Evolutionary conservation across 2,329 filamentous ascomycete genomes (phyloP).

Genomic region (Pleoardoris graminearum): DNA sequence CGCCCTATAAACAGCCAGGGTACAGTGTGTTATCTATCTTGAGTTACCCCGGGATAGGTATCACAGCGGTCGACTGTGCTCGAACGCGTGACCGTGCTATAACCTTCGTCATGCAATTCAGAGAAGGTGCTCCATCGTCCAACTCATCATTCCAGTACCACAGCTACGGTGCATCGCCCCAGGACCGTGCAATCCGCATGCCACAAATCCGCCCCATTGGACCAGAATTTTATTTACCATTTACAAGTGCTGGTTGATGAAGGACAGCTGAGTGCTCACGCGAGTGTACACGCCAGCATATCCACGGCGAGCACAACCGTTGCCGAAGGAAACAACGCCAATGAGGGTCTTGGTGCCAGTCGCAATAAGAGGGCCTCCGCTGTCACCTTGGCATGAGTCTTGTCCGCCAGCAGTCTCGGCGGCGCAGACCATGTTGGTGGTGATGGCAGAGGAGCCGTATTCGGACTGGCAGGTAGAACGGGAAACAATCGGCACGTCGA

Average conservation of each 20-base stretch:
- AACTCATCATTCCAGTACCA: no score
- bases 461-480: conserved; percentile 8
- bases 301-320: conserved; percentile 8
- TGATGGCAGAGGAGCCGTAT: conserved; percentile 7
- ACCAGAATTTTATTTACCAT: not conserved
- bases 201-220: not conserved
- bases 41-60: no score
- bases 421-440: conserved; percentile 11
- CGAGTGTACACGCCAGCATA: conserved; percentile 12
- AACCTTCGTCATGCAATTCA: no score
- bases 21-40: no score
- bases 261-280: not conserved
- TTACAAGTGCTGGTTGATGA: conserved; percentile 5
- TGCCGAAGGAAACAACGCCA: conserved; percentile 13
- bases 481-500: conserved; percentile 10
- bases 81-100: no score
- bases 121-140: no score
- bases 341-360: conserved; percentile 6
- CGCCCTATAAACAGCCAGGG: no score
- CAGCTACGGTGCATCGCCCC: not conserved
- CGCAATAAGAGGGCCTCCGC: conserved; percentile 10
- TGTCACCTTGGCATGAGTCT: conserved; percentile 14
- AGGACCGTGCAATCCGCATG: not conserved
- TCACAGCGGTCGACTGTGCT: no score
- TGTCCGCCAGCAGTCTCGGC: conserved; percentile 10